Conservation (phyloP, 2,329 filamentous ascomycete species). For the Harringtonia aguacate region DNA sequence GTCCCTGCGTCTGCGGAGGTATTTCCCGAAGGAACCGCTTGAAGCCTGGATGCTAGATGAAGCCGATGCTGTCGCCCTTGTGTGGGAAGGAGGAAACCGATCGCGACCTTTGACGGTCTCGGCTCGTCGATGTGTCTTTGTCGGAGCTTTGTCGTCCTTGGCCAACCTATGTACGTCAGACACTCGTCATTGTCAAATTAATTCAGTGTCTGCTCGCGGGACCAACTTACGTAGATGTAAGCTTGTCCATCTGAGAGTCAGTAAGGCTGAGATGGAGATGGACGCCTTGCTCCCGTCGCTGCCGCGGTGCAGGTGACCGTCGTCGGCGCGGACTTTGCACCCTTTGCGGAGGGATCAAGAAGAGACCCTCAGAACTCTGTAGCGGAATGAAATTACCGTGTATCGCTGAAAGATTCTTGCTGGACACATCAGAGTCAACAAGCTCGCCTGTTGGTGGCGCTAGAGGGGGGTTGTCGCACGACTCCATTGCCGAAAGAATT, state of each 20-base stretch:
- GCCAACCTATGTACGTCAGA: not conserved
- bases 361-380: slow-evolving; percentile 17
- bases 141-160: not conserved
- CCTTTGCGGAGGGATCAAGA: slow-evolving; percentile 20
- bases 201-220: not conserved
- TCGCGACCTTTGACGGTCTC: not conserved
- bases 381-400: slow-evolving; percentile 27
- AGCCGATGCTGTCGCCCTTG: not conserved
- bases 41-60: not conserved
- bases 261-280: slow-evolving; percentile 38
- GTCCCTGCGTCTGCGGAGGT: no score
- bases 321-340: slow-evolving; percentile 2
- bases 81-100: not conserved
- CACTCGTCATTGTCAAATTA: not conserved
- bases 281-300: slow-evolving; percentile 25
- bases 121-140: not conserved
- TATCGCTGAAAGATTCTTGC: slow-evolving; percentile 12
- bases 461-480: no score
- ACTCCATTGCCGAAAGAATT: no score
- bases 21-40: not conserved
- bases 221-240: slow-evolving; percentile 31
- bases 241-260: slow-evolving; percentile 35
- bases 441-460: not conserved
- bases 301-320: slow-evolving; percentile 24
- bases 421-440: not conserved